Evolutionary conservation across 306 rosid genomes (phyloP).

Genomic region (Cucumis sativus): Cucumber_9930_V3 NC_026659.2:28478501-28479000

Average conservation of each 20-base stretch:
- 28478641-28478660: neutral
- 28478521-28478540: neutral
- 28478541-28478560: neutral
- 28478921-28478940: neutral
- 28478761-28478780: neutral
- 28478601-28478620: neutral
- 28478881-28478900: neutral
- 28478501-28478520: neutral
- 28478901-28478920: neutral
- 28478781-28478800: neutral
- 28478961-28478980: neutral
- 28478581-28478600: neutral
- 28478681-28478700: neutral
- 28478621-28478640: neutral
- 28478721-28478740: neutral
- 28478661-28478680: neutral
- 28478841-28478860: neutral
- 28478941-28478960: neutral
- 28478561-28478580: neutral
- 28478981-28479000: neutral
- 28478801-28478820: neutral
- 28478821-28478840: neutral
- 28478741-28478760: neutral
- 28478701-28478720: neutral
- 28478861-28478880: neutral